Evolutionary conservation across 768 basidiomycete species (phyloP).

Genomic region (Mycena indigotica): DNA sequence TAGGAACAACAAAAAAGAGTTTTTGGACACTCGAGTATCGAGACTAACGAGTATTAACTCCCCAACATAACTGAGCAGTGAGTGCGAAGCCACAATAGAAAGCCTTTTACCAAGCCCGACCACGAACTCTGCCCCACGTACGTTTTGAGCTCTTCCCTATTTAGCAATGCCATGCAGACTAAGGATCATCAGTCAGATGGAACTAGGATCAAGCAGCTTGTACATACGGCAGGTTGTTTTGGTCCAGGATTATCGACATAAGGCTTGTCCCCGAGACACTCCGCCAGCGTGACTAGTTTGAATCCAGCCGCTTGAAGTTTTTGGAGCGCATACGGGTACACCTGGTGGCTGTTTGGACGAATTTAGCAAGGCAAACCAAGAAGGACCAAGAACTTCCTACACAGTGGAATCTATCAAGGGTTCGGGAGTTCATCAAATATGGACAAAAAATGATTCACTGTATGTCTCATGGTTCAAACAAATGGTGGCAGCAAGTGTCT

Average conservation of each 20-base stretch:
- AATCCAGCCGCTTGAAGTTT: conserved; percentile 41
- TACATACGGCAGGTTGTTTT: conserved; percentile 28
- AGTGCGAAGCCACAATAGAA: no score
- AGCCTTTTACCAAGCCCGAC: no score
- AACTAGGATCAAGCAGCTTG: no score
- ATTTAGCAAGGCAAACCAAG: background rate
- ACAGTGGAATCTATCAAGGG: conserved; percentile 36
- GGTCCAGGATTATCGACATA: conserved; percentile 35
- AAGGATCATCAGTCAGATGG: no score
- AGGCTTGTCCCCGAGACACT: conserved; percentile 40
- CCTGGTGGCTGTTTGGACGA: conserved; percentile 29
- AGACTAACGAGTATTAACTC: no score
- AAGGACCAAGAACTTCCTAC: conserved; percentile 26
- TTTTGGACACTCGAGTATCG: no score
- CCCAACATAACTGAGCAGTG: no score
- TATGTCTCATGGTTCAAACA: conserved; percentile 47
- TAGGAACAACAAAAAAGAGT: no score
- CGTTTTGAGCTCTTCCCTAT: no score
- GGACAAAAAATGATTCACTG: conserved; percentile 24
- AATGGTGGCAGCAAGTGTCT: conserved; percentile 39
- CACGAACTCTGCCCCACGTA: no score
- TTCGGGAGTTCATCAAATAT: background rate
- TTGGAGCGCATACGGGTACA: conserved; percentile 41
- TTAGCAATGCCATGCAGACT: no score
- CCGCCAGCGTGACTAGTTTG: conserved; percentile 43